Base-by-base conservation (phyloP, 192 early-diverging fungal genomes). In the Backusella morwellensis region DNA sequence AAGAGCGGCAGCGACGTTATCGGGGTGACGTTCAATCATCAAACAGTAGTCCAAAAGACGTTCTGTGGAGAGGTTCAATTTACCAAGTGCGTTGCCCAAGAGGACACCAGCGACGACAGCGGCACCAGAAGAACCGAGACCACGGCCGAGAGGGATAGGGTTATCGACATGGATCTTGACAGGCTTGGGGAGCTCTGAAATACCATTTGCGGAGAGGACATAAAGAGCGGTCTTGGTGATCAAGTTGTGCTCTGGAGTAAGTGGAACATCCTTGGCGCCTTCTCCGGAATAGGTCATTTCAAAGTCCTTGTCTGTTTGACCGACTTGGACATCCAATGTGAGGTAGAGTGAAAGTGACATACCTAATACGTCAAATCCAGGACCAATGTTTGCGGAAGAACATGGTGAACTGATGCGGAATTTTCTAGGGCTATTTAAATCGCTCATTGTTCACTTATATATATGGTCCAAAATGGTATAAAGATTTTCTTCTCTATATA, bases 311-410 rank as follows among this genome's bases (percentile, higher is more conserved):
- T 47, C 56, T 52, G 47, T 14, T 29, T 29, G 8, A 23, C 66
- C 56, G 35, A 68, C 68, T 35, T 83, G 76, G 17, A 91, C 90
- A 38, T 88, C 84, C 23, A 99, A 81, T 1, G 88, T 88, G 44
- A 99, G 87, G 83, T 94, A 93, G 54, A 98, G 85, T n/a, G 93
- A 94, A 21, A 98, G 91, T 35, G 95, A 92, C 4, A 95, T 88
- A 29, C 98, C 98, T 44, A 99, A 89, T 26, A 94, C 92, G 82
- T 99, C 98, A 81, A 97, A 99, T 42, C 98, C 98, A 19, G 97
- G 97, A 17, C 98, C 98, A 66, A 99, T 92, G 83, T 99, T 99
- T 71, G 98, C 93, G n/a, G 98, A 94, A 11, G 97, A 97, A 34
- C 93, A 93, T 7, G 98, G 97, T n/a, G 97, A 95, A 26, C 81